Evolutionary conservation across 73 alveolate species (phyloP), one percentile per base, ranked within the genome.

Genomic region (Stentor coeruleus): DNA sequence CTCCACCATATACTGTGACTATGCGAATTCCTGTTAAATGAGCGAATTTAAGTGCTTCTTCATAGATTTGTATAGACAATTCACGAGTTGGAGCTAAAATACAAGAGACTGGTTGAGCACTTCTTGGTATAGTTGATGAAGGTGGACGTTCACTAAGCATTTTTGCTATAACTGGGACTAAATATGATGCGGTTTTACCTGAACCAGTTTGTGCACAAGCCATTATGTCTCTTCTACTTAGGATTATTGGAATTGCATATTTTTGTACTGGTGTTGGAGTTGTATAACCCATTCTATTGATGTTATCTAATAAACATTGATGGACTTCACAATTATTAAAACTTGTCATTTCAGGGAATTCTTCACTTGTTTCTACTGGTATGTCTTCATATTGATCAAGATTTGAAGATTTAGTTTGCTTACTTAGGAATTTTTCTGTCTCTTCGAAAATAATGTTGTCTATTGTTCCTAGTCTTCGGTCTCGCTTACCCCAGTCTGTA

Each of bases 71-170:
- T 28, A 80, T 75, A 1, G 99, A 95, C 49, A 94, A 83, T 84
- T 94, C 99, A 41, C 99, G 86, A 4, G 99, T 94, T 0, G 99
- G 99, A 20, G 95, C 99, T 86, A 94, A 81, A 72, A 94, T 90
- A 82, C 93, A 75, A 15, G 94, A 88, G 57, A 93, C 75, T 75
- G 98, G 93, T 84, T 81, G 90, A 40, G 88, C 87, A 30, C 84
- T 39, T 3, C 85, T 58, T 35, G 81, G 40, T 3, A 42, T 35
- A 26, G 35, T 58, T 0, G 20, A 60, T 30, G 28, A 66, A 58
- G 74, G 88, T 3, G 57, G 77, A 58, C 55, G 41, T 3, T 74
- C 83, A 35, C 60, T 26, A 59, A 4, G 92, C 94, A 84, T 90
- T 87, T 42, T 84, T 36, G 94, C 93, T 15, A 93, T 81, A n/a